These are phyloP conservation scores for Leccinellum albellum DNA, from an alignment of 768 basidiomycete genomes.

Conservation along the genomic window DNA sequence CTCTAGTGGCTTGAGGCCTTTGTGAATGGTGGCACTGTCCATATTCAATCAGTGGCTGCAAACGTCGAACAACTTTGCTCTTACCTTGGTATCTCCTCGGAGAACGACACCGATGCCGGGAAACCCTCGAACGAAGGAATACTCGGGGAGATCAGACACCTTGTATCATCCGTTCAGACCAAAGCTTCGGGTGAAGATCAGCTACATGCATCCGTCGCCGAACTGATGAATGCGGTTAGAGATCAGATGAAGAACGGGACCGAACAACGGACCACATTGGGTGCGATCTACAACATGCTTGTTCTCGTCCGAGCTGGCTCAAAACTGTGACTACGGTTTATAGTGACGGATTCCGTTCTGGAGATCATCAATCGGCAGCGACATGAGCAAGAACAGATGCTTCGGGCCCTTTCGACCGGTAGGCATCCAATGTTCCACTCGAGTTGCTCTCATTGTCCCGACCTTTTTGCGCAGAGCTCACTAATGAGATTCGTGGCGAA, in stretches of 20 bases:
- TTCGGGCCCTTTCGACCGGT: constrained; percentile 67
- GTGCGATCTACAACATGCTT: constrained; percentile 22
- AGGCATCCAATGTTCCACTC: constrained; percentile 4
- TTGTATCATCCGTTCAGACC: constrained; percentile 33
- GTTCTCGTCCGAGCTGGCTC: constrained; percentile 6
- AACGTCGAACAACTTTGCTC: constrained; percentile 59
- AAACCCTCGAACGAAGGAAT: constrained; percentile 23
- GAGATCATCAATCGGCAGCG: constrained; percentile 66
- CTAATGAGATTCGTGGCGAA: constrained; percentile 82
- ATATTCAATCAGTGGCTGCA: constrained; percentile 59
- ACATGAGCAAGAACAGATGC: constrained; percentile 66
- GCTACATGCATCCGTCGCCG: constrained; percentile 34
- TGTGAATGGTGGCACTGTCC: constrained; percentile 70
- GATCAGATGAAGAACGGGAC: constrained; percentile 37
- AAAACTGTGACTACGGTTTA: constrained; percentile 3
- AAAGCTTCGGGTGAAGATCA: constrained; percentile 30
- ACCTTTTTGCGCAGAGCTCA: constrained; percentile 51
- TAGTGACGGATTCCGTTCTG: constrained; percentile 56
- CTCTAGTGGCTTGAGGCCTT: constrained; percentile 81
- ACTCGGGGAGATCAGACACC: constrained; percentile 33
- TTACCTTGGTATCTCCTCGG: constrained; percentile 42
- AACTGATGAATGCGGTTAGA: constrained; percentile 37
- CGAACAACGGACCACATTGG: constrained; percentile 40
- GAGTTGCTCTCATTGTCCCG: neutral
- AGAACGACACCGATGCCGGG: constrained; percentile 12